These are phyloP conservation scores for Fusarium compactum DNA, from an alignment of 2,329 filamentous ascomycete species.

Conservation along the genomic window DNA sequence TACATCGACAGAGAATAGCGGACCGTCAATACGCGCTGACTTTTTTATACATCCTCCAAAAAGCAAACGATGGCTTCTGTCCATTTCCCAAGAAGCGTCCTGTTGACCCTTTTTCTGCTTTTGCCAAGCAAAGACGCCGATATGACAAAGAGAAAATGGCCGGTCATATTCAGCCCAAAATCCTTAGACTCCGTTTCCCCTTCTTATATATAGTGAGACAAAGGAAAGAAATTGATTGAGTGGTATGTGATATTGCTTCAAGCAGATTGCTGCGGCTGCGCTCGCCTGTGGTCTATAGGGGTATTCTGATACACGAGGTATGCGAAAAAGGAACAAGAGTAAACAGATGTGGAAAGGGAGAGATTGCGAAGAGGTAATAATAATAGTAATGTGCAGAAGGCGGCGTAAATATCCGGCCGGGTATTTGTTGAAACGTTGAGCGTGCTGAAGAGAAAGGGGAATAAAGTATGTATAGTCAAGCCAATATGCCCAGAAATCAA, in stretches of 20 bases:
- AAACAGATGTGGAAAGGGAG: slow-evolving; percentile 36
- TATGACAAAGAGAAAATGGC: slow-evolving; percentile 37
- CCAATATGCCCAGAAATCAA: slow-evolving; percentile 44
- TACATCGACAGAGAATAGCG: slow-evolving; percentile 24
- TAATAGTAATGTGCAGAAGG: slow-evolving; percentile 41
- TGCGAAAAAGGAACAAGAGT: slow-evolving; percentile 44
- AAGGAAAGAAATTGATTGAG: slow-evolving; percentile 49
- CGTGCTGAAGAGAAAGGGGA: slow-evolving; percentile 46
- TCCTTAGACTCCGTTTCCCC: slow-evolving; percentile 45
- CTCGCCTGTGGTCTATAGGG: slow-evolving; percentile 54
- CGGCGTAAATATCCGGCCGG: slow-evolving; percentile 42
- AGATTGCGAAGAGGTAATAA: slow-evolving; percentile 37
- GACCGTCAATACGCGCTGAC: slow-evolving; percentile 40
- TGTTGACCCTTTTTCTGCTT: slow-evolving; percentile 39
- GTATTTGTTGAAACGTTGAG: slow-evolving; percentile 46
- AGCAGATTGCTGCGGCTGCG: slow-evolving; percentile 47
- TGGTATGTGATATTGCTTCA: slow-evolving; percentile 48
- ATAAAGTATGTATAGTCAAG: slow-evolving; percentile 48
- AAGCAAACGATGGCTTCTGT: slow-evolving; percentile 33
- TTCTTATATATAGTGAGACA: slow-evolving; percentile 48
- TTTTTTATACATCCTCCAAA: slow-evolving; percentile 44
- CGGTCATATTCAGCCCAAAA: slow-evolving; percentile 43
- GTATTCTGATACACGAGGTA: slow-evolving; percentile 53
- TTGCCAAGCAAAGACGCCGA: slow-evolving; percentile 32
- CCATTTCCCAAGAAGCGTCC: slow-evolving; percentile 27